Evolutionary conservation across 768 basidiomycete species (phyloP).

Genomic region (Naganishia vaughanmartiniae): DNA sequence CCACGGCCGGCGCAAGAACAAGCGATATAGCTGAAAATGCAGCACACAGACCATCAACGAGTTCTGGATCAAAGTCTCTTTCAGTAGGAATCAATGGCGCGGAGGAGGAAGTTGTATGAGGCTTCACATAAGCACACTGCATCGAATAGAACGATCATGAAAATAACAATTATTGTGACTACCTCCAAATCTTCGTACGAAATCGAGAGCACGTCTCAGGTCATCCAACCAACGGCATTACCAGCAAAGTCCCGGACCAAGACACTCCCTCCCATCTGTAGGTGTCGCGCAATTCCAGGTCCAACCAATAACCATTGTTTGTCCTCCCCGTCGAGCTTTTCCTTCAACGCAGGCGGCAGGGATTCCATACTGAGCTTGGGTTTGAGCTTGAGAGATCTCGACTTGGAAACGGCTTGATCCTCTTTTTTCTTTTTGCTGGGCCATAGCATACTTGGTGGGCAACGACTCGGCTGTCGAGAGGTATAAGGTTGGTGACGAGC

Average conservation of each 20-base stretch:
- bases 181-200: no score
- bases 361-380: neutral
- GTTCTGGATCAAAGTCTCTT: neutral
- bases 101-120: constrained; percentile 1
- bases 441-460: neutral
- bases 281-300: constrained; percentile 30
- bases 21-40: constrained; percentile 40
- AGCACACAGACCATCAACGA: constrained; percentile 25
- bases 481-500: constrained; percentile 13
- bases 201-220: neutral
- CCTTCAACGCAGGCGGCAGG: constrained; percentile 8
- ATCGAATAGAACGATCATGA: no score
- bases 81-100: neutral
- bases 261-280: constrained; percentile 30
- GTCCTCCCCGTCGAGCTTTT: neutral
- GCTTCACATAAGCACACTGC: neutral
- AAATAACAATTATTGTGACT: neutral
- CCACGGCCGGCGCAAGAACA: constrained; percentile 42
- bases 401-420: neutral
- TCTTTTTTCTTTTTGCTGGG: neutral
- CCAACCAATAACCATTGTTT: constrained; percentile 30
- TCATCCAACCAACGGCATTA: constrained; percentile 31
- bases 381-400: no score
- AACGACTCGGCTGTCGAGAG: neutral
- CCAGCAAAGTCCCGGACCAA: constrained; percentile 28